These are phyloP conservation scores for Geranium incanum DNA, from an alignment of 441 rosid genomes.

Conservation along the genomic window DNA sequence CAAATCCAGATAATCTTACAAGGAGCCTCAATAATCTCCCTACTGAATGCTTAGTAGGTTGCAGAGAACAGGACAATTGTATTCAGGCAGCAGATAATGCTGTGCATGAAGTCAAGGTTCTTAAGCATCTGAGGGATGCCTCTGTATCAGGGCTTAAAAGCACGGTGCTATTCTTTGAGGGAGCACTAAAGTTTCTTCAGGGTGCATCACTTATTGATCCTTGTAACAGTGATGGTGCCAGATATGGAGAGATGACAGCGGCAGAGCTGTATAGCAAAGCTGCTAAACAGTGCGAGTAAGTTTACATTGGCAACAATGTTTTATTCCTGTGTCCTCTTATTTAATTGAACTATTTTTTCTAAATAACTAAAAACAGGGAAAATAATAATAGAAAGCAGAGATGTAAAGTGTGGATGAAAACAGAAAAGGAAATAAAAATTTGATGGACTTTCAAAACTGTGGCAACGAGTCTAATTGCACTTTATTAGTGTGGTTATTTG, in stretches of 20 bases:
- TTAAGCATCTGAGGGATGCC: not conserved
- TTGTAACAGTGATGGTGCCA: constrained; percentile 7
- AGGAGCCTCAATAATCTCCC: not conserved
- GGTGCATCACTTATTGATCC: constrained; percentile 12
- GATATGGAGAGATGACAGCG: constrained; percentile 6
- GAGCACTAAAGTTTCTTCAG: constrained; percentile 9
- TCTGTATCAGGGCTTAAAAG: constrained; percentile 5
- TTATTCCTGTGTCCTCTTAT: not conserved
- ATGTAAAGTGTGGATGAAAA: not conserved
- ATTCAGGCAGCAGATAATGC: not conserved
- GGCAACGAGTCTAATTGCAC: not conserved
- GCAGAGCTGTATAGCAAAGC: constrained; percentile 10
- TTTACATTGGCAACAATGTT: constrained; percentile 1
- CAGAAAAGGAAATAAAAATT: not conserved
- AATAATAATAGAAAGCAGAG: not conserved
- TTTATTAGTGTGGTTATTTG: not conserved
- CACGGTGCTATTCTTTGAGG: constrained; percentile 3
- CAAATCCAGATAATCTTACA: constrained; percentile 9
- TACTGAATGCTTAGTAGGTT: not conserved
- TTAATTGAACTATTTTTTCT: not conserved
- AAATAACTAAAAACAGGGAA: not conserved
- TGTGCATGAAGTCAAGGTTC: constrained; percentile 1
- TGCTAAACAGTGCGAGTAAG: constrained; percentile 10
- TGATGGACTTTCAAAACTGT: not conserved
- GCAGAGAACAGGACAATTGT: constrained; percentile 1